phyloP scores from a whole-genome alignment of 352 stramenopile genomes.

The Pythium scleroteichum region DNA sequence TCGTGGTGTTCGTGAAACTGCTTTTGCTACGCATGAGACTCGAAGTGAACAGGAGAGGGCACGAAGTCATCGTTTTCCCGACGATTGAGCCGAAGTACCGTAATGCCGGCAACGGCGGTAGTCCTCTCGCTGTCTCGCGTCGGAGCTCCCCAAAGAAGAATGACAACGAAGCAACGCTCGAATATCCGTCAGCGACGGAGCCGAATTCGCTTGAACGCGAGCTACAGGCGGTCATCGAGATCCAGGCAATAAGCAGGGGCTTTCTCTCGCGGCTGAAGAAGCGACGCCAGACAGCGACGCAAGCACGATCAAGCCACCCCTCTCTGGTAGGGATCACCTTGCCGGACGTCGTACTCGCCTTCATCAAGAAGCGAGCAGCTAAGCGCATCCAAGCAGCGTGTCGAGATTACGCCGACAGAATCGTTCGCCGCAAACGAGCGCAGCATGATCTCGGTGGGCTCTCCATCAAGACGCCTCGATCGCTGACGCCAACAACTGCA shows the following conservation, averaged over 20 bases:
- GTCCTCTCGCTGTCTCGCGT: slow-evolving; percentile 6
- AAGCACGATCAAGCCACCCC: background rate
- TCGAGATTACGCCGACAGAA: slow-evolving; percentile 8
- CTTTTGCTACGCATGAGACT: slow-evolving; percentile 46
- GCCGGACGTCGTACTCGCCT: slow-evolving; percentile 5
- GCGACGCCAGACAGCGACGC: background rate
- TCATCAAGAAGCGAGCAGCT: slow-evolving; percentile 16
- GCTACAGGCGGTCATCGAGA: background rate
- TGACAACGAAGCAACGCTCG: background rate
- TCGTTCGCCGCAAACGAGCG: background rate
- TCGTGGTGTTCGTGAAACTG: slow-evolving; percentile 37
- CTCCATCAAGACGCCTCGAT: slow-evolving; percentile 6
- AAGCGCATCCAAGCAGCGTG: slow-evolving; percentile 23
- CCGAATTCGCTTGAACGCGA: background rate
- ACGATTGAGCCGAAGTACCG: slow-evolving; percentile 32
- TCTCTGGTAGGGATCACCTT: background rate
- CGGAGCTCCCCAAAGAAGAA: slow-evolving; percentile 8
- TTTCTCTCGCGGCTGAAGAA: slow-evolving; percentile 2
- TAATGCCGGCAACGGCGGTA: slow-evolving; percentile 7
- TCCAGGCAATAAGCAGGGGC: slow-evolving; percentile 7
- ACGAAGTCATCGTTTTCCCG: slow-evolving; percentile 59
- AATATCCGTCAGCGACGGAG: background rate
- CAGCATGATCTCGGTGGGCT: background rate
- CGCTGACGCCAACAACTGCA: slow-evolving; percentile 9
- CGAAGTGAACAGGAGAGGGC: slow-evolving; percentile 55